These are phyloP conservation scores for Paracoccidioides brasiliensis DNA, from an alignment of 2,329 filamentous ascomycete species.

Conservation along the genomic window DNA sequence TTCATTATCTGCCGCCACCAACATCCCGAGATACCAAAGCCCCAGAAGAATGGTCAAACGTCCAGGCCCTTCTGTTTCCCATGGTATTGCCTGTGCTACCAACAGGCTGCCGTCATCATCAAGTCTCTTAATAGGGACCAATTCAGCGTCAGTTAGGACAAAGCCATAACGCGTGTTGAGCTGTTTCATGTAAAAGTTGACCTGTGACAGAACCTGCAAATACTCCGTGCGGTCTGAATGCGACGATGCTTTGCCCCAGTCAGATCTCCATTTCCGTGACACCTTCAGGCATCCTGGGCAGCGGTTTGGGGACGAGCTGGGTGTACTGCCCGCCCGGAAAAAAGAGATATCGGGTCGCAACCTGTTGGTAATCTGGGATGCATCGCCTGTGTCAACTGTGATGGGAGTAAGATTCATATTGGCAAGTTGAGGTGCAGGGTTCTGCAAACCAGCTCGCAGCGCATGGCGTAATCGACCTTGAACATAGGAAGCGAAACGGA, in stretches of 20 bases:
- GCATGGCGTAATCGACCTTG: constrained; percentile 7
- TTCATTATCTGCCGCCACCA: constrained; percentile 1
- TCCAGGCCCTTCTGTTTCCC: not conserved
- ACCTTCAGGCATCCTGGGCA: constrained; percentile 6
- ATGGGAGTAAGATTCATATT: constrained; percentile 5
- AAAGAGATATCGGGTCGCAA: constrained; percentile 4
- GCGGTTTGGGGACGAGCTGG: constrained; percentile 4
- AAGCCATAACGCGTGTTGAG: constrained; percentile 7
- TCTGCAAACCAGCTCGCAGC: constrained; percentile 6
- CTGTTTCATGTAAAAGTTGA: constrained; percentile 4
- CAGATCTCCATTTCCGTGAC: constrained; percentile 8
- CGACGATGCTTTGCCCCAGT: not conserved
- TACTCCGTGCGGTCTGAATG: constrained; percentile 1
- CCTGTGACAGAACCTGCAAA: constrained; percentile 6
- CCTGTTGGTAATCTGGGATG: constrained; percentile 2
- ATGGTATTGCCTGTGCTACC: not conserved
- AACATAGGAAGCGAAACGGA: constrained; percentile 4
- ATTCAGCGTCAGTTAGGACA: constrained; percentile 5
- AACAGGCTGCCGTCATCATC: not conserved
- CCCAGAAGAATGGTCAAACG: constrained; percentile 2
- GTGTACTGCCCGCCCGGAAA: constrained; percentile 2
- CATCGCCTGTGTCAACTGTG: constrained; percentile 6
- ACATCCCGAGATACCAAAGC: constrained; percentile 5
- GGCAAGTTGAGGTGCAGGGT: constrained; percentile 5
- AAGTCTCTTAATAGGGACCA: not conserved